phyloP scores from a whole-genome alignment of 2,329 filamentous ascomycete species.

The Diplodia mutila region DNA sequence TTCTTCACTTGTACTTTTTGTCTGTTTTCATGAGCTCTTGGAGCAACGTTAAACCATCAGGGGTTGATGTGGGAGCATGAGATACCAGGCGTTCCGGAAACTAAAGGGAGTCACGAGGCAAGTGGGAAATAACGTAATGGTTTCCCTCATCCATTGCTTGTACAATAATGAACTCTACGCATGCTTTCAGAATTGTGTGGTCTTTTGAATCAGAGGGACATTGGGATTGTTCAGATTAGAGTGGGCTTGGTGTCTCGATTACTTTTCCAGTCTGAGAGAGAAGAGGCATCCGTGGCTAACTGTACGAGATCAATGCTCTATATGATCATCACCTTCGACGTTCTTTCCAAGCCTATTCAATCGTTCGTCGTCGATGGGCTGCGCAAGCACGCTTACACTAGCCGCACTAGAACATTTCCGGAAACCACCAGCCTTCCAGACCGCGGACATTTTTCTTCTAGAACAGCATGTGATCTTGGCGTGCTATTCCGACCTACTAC shows the following conservation, averaged over 20 bases:
- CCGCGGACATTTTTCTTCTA: background rate
- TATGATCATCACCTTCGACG: background rate
- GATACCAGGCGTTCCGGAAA: conserved; percentile 21
- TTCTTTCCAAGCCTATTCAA: background rate
- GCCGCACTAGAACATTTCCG: background rate
- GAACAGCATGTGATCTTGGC: background rate
- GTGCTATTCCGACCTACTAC: background rate
- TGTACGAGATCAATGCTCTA: background rate
- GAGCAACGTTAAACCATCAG: background rate
- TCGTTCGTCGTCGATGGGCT: too few relatives aligned
- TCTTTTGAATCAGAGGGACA: background rate
- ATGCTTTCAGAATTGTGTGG: background rate
- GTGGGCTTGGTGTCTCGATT: background rate
- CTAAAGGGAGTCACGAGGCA: background rate
- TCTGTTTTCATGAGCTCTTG: background rate
- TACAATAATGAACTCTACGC: conserved; percentile 10
- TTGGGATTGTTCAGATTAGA: background rate
- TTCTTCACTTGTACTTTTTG: background rate
- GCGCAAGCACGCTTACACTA: background rate
- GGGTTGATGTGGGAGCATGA: conserved; percentile 7
- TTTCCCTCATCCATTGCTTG: background rate
- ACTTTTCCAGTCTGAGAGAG: background rate
- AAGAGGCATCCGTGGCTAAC: background rate
- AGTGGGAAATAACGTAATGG: background rate
- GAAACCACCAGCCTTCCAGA: background rate